These are phyloP conservation scores for Aureobasidium sp. DNA, from an alignment of 2,329 filamentous ascomycete genomes.

Conservation along the genomic window DNA sequence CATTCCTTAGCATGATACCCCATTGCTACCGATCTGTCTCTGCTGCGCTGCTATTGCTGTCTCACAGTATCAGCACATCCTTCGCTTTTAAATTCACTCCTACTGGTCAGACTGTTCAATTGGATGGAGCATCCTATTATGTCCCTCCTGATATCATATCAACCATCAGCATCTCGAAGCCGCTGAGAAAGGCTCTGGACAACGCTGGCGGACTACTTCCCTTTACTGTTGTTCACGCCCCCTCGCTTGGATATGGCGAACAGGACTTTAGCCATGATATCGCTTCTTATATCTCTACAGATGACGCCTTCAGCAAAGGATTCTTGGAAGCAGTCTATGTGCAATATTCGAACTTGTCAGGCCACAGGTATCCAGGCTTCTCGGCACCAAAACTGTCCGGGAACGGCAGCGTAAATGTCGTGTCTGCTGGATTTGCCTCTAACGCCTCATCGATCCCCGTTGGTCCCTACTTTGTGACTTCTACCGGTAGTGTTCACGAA, in stretches of 20 bases:
- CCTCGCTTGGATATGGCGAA: constrained; percentile 21
- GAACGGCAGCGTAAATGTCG: constrained; percentile 12
- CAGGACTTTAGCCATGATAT: constrained; percentile 23
- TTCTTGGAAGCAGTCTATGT: constrained; percentile 29
- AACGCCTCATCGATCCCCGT: constrained; percentile 29
- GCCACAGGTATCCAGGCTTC: constrained; percentile 9
- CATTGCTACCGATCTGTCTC: neutral
- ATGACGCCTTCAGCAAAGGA: constrained; percentile 37
- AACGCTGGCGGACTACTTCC: constrained; percentile 30
- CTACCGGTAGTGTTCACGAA: constrained; percentile 40
- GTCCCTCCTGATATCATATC: constrained; percentile 33
- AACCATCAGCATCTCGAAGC: constrained; percentile 23
- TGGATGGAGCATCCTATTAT: constrained; percentile 36
- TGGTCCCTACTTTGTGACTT: constrained; percentile 47
- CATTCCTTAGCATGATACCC: neutral
- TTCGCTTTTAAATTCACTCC: constrained; percentile 20
- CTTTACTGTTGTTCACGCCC: constrained; percentile 32
- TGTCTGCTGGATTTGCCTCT: constrained; percentile 19
- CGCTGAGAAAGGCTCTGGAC: constrained; percentile 20
- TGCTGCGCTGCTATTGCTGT: neutral
- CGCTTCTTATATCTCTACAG: constrained; percentile 27
- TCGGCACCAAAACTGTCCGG: constrained; percentile 6
- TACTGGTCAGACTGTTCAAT: constrained; percentile 35
- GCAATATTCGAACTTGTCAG: constrained; percentile 11
- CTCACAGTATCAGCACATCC: neutral